Percentiles rank a stretch among this genome's conserved stretches.
Conservation (phyloP, 2,329 filamentous ascomycete genomes). For the Colletotrichum navitas region DNA sequence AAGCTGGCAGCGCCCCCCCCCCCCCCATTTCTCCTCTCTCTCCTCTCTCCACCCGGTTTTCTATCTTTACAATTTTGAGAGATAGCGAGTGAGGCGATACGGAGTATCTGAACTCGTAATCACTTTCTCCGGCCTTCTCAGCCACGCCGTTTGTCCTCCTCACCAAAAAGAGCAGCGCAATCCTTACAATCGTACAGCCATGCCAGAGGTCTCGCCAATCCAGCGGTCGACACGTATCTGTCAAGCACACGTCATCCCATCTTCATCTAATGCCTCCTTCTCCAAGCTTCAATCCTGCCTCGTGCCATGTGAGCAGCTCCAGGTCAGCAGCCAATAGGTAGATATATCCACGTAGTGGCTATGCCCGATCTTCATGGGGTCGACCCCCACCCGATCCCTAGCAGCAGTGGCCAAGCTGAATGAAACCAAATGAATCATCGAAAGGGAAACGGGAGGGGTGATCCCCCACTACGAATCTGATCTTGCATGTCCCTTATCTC, state of each 20-base stretch:
- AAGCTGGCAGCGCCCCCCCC: neutral
- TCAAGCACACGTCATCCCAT: slow-evolving; percentile 7
- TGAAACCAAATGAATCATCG: neutral
- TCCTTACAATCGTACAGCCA: neutral
- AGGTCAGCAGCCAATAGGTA: neutral
- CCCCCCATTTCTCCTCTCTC: too few species aligned
- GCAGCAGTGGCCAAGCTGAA: neutral
- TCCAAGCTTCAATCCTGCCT: slow-evolving; percentile 7
- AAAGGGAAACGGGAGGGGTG: neutral
- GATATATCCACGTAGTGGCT: slow-evolving; percentile 14
- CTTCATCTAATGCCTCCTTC: neutral
- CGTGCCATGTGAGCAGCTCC: neutral
- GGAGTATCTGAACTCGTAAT: neutral
- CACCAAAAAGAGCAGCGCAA: neutral
- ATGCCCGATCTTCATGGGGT: slow-evolving; percentile 14
- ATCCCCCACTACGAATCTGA: neutral
- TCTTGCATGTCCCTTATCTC: slow-evolving; percentile 12
- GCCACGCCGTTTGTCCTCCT: neutral
- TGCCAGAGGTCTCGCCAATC: too few species aligned
- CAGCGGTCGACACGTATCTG: slow-evolving; percentile 1
- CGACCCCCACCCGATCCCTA: neutral
- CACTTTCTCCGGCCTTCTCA: neutral
- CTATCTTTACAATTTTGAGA: neutral
- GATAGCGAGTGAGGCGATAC: neutral
- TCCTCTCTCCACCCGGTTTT: neutral